Evolutionary conservation across 805 yeast genomes (phyloP).

Genomic region (Barnettozyma siamensis): DNA sequence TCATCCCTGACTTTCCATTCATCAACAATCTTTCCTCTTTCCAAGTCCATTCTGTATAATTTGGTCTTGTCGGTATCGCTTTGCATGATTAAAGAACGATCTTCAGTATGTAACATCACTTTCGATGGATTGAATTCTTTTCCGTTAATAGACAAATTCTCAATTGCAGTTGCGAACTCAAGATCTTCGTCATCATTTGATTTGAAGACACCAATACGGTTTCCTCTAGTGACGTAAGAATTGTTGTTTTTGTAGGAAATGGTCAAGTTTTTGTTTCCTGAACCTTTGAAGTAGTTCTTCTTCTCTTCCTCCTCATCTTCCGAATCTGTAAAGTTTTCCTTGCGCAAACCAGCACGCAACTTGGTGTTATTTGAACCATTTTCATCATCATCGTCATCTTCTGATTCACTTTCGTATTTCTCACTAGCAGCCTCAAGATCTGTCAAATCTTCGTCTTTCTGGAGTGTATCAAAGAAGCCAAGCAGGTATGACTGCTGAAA

Average conservation of each 20-base stretch:
- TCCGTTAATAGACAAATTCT: constrained; percentile 49
- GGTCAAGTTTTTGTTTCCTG: constrained; percentile 58
- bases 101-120: constrained; percentile 75
- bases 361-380: constrained; percentile 16
- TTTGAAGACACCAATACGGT: constrained; percentile 75
- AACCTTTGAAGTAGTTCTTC: constrained; percentile 24
- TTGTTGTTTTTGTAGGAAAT: constrained; percentile 68
- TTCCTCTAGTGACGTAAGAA: constrained; percentile 74
- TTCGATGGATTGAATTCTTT: constrained; percentile 48
- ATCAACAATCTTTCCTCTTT: constrained; percentile 76
- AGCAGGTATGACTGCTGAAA: constrained; percentile 51
- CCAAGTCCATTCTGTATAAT: constrained; percentile 72
- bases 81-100: constrained; percentile 61
- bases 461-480: constrained; percentile 44
- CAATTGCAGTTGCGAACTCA: constrained; percentile 63
- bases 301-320: constrained; percentile 32
- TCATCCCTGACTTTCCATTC: constrained; percentile 63
- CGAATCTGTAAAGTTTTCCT: constrained; percentile 26
- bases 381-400: constrained; percentile 34
- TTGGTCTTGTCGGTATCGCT: constrained; percentile 40
- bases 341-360: constrained; percentile 19
- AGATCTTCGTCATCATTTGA: constrained; percentile 45
- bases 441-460: constrained; percentile 31
- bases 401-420: constrained; percentile 28
- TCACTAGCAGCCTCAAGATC: constrained; percentile 18